Conservation (phyloP, 75 land plant genomes). For the Cunninghamia lanceolata region DNA sequence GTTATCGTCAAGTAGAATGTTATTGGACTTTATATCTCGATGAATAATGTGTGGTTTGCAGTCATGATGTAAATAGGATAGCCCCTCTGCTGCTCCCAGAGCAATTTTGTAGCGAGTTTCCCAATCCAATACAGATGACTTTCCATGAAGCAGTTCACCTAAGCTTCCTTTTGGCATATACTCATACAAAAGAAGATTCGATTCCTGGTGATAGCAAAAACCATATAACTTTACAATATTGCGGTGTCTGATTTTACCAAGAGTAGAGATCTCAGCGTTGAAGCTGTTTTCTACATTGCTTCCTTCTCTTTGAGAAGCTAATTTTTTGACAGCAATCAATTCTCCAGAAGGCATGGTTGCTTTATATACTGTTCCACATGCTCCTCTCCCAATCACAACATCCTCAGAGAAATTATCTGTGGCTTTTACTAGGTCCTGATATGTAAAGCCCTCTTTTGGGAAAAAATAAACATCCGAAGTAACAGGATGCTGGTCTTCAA, state of each 20-base stretch:
- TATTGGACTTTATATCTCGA: conserved; percentile 81
- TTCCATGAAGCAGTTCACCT: conserved; percentile 68
- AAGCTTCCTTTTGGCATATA: conserved; percentile 77
- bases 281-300: conserved; percentile 57
- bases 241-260: conserved; percentile 77
- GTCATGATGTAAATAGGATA: conserved; percentile 86
- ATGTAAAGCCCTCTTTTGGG: conserved; percentile 66
- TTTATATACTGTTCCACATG: conserved; percentile 88
- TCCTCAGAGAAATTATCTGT: conserved; percentile 75
- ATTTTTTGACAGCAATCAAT: conserved; percentile 69
- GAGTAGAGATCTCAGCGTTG: conserved; percentile 67
- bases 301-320: conserved; percentile 65
- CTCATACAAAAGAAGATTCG: conserved; percentile 80
- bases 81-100: conserved; percentile 91
- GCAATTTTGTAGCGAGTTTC: conserved; percentile 71
- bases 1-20: conserved; percentile 69
- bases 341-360: conserved; percentile 62
- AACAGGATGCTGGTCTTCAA: conserved; percentile 41
- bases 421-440: conserved; percentile 60
- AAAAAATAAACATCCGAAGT: conserved; percentile 37
- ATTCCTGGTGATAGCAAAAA: conserved; percentile 60
- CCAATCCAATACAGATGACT: conserved; percentile 64
- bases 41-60: conserved; percentile 79
- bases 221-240: conserved; percentile 86
- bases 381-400: conserved; percentile 75